Percentiles rank a stretch among this genome's conserved stretches.
Evolutionary conservation across 1,139 yeast species (phyloP).

Genomic region (Suhomyces kunorum): DNA sequence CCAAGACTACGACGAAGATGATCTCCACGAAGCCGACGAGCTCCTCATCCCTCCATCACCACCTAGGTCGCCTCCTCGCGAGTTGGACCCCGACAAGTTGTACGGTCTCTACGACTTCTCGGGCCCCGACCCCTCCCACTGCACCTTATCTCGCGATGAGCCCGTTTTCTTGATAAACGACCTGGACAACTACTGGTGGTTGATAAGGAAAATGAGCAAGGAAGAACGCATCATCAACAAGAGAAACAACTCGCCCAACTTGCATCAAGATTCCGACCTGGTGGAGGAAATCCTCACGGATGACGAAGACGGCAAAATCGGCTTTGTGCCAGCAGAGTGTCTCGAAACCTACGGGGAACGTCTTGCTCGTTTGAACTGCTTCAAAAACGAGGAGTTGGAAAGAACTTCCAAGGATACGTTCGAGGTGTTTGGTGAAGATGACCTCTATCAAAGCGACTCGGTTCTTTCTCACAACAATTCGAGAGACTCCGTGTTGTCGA

Average conservation of each 20-base stretch:
- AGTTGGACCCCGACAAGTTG: conserved; percentile 77
- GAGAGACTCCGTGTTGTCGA: conserved; percentile 7
- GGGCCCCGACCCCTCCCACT: conserved; percentile 95
- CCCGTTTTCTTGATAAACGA: conserved; percentile 82
- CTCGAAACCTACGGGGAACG: conserved; percentile 90
- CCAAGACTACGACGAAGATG: conserved; percentile 17
- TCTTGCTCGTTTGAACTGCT: conserved; percentile 86
- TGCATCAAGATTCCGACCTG: neutral
- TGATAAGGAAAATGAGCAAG: conserved; percentile 64
- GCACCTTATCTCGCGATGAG: conserved; percentile 77
- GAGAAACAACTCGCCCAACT: conserved; percentile 1
- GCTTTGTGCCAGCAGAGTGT: conserved; percentile 96
- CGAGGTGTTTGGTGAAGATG: conserved; percentile 5
- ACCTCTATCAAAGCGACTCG: neutral
- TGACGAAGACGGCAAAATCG: conserved; percentile 67
- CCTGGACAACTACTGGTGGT: conserved; percentile 96
- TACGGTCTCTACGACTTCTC: conserved; percentile 85
- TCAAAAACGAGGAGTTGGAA: conserved; percentile 81
- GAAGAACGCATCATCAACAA: conserved; percentile 28
- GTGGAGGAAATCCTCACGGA: conserved; percentile 24
- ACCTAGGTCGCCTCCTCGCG: conserved; percentile 80
- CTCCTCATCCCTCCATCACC: conserved; percentile 55
- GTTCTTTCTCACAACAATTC: conserved; percentile 18
- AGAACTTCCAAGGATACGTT: conserved; percentile 27
- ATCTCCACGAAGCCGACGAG: conserved; percentile 20